Conservation (phyloP, 1,139 yeast genomes). For the Hansenula anomala region DNA sequence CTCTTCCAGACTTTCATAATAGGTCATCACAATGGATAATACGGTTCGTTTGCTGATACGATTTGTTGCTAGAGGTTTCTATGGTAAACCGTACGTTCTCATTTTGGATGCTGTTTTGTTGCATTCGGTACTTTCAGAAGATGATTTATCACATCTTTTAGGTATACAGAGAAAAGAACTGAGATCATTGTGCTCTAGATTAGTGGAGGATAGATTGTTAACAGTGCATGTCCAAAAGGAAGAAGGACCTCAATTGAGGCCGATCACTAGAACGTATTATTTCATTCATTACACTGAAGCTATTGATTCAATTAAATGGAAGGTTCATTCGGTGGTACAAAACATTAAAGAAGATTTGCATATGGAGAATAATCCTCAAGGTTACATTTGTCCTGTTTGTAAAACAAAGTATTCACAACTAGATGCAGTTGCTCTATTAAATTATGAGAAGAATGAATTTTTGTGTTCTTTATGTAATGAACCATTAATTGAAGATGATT, state of each 20-base stretch:
- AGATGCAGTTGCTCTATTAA: slow-evolving; percentile 79
- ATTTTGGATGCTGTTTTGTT: slow-evolving; percentile 85
- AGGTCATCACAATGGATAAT: slow-evolving; percentile 15
- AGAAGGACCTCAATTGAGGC: slow-evolving; percentile 69
- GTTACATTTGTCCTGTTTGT: slow-evolving; percentile 87
- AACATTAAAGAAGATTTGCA: slow-evolving; percentile 75
- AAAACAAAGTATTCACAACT: slow-evolving; percentile 74
- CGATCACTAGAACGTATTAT: slow-evolving; percentile 73
- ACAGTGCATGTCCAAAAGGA: slow-evolving; percentile 74
- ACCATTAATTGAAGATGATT: slow-evolving; percentile 77
- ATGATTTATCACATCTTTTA: slow-evolving; percentile 74
- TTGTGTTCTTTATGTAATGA: slow-evolving; percentile 82
- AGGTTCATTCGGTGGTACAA: slow-evolving; percentile 82
- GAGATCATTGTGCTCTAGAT: slow-evolving; percentile 72
- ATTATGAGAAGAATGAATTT: slow-evolving; percentile 77
- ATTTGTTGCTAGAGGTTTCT: slow-evolving; percentile 82
- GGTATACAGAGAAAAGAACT: slow-evolving; percentile 86
- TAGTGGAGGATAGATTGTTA: slow-evolving; percentile 77
- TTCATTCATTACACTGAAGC: slow-evolving; percentile 90
- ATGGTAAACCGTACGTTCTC: slow-evolving; percentile 76
- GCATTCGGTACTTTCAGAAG: slow-evolving; percentile 93
- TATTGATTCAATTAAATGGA: slow-evolving; percentile 94
- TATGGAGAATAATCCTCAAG: slow-evolving; percentile 86
- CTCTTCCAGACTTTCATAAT: too few relatives aligned
- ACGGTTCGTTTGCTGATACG: slow-evolving; percentile 20